These are phyloP conservation scores for Aciculosporium take DNA, from an alignment of 2,329 filamentous ascomycete species.

Conservation along the genomic window DNA sequence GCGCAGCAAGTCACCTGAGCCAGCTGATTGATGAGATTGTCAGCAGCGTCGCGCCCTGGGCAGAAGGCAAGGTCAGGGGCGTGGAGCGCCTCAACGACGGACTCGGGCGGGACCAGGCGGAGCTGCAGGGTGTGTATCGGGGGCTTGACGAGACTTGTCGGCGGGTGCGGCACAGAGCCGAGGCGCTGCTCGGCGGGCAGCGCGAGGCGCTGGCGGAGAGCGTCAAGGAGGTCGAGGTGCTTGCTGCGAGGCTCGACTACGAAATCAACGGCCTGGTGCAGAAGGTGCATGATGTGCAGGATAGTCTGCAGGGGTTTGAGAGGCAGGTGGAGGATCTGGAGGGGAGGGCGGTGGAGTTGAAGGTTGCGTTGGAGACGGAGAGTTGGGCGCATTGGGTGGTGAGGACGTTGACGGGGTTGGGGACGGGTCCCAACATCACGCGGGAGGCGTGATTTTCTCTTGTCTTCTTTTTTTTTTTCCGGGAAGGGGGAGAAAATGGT, in stretches of 20 bases:
- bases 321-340: conserved; percentile 61
- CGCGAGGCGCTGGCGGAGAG: conserved; percentile 53
- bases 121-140: conserved; percentile 53
- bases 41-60: conserved; percentile 45
- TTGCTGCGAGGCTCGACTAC: conserved; percentile 80
- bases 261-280: conserved; percentile 69
- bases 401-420: conserved; percentile 45
- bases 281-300: conserved; percentile 77
- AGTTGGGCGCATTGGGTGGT: conserved; percentile 52
- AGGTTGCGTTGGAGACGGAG: conserved; percentile 47
- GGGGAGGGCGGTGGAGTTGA: conserved; percentile 46
- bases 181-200: conserved; percentile 57
- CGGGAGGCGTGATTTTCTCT: conserved; percentile 10
- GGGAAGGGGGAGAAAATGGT: too few relatives aligned
- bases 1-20: conserved; percentile 43
- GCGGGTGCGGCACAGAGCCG: conserved; percentile 49
- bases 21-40: conserved; percentile 37
- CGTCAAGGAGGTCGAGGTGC: conserved; percentile 63
- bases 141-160: conserved; percentile 58
- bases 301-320: conserved; percentile 67
- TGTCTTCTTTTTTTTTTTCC: not conserved
- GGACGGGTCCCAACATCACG: conserved; percentile 43
- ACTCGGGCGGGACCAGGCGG: conserved; percentile 48
- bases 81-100: conserved; percentile 47
- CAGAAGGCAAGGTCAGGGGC: conserved; percentile 37